These are phyloP conservation scores for Venturia pyrina DNA, from an alignment of 2,329 filamentous ascomycete species.

Conservation along the genomic window DNA sequence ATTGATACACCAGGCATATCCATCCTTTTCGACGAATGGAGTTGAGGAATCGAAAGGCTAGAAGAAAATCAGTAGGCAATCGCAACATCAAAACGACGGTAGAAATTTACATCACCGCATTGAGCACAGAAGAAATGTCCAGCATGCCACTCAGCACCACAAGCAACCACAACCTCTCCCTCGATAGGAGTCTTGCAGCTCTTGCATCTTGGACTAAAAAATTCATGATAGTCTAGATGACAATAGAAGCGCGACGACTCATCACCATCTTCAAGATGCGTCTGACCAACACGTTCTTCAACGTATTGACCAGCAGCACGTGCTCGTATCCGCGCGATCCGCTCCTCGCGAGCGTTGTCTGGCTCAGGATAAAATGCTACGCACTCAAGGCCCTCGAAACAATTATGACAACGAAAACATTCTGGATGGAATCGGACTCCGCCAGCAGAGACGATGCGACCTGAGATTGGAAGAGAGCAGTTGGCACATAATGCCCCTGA, in stretches of 20 bases:
- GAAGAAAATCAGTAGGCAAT: neutral
- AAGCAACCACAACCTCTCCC: slow-evolving; percentile 85
- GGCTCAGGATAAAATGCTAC: slow-evolving; percentile 96
- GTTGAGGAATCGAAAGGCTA: slow-evolving; percentile 49
- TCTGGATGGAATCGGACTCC: slow-evolving; percentile 83
- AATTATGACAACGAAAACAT: slow-evolving; percentile 85
- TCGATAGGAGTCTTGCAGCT: slow-evolving; percentile 95
- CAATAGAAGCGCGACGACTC: slow-evolving; percentile 86
- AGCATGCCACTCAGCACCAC: slow-evolving; percentile 91
- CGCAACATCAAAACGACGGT: neutral
- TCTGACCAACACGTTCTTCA: slow-evolving; percentile 50
- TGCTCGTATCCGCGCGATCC: slow-evolving; percentile 61
- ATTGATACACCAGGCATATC: slow-evolving; percentile 90
- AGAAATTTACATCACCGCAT: slow-evolving; percentile 62
- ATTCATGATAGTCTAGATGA: slow-evolving; percentile 96
- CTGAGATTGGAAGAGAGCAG: slow-evolving; percentile 75
- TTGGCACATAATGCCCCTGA: slow-evolving; percentile 71
- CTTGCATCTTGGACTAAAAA: slow-evolving; percentile 86
- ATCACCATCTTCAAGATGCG: slow-evolving; percentile 40
- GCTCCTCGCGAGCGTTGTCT: slow-evolving; percentile 55
- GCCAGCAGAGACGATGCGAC: slow-evolving; percentile 76
- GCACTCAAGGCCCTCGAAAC: slow-evolving; percentile 79
- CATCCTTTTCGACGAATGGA: slow-evolving; percentile 95
- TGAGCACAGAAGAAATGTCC: slow-evolving; percentile 99
- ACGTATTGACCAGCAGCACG: slow-evolving; percentile 45